phyloP scores from a whole-genome alignment of 1,139 yeast species.

The Debaryomyces sp. region DNA sequence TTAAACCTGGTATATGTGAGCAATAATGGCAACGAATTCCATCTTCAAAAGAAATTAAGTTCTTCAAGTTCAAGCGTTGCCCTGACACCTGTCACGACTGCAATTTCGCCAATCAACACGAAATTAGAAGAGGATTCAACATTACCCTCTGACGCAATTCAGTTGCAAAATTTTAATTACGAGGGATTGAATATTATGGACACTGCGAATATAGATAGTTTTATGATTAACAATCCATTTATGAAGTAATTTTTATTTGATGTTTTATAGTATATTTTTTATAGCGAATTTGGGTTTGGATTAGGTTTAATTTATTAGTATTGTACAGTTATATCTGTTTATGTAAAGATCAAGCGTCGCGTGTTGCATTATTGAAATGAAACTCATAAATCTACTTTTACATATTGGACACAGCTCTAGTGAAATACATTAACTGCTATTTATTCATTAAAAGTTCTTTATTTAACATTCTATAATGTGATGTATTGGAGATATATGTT shows the following conservation, averaged over 20 bases:
- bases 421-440: no score
- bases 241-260: constrained; percentile 6
- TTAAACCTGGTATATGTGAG: constrained; percentile 7
- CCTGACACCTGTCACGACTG: constrained; percentile 7
- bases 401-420: no score
- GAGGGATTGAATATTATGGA: constrained; percentile 16
- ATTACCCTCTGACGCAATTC: constrained; percentile 18
- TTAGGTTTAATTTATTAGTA: not conserved
- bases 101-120: not conserved
- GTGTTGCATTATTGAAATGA: no score
- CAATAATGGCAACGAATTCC: constrained; percentile 10
- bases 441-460: no score
- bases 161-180: constrained; percentile 6
- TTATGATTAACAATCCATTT: constrained; percentile 16
- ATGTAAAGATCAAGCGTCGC: no score
- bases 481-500: no score
- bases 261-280: not conserved
- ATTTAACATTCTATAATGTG: no score
- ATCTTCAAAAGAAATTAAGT: constrained; percentile 8
- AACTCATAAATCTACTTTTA: no score
- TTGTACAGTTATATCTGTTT: not conserved
- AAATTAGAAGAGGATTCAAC: constrained; percentile 6
- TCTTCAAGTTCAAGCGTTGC: constrained; percentile 3
- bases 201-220: constrained; percentile 14
- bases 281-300: constrained; percentile 1